phyloP scores from a whole-genome alignment of 75 land plant genomes.

The Cunninghamia lanceolata region DNA sequence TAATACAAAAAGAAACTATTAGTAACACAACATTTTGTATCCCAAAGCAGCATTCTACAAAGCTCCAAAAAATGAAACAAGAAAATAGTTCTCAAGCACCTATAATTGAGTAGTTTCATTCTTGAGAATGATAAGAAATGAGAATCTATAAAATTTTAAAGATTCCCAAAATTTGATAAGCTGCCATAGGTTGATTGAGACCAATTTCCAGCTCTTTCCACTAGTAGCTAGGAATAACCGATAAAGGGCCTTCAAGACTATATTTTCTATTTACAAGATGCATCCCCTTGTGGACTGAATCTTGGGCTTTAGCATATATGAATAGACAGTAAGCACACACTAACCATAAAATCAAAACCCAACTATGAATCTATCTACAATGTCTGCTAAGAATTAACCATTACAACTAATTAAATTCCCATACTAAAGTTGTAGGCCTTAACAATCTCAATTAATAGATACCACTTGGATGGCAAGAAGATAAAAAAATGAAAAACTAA shows the following conservation, averaged over 20 bases:
- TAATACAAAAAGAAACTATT: neutral
- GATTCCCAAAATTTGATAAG: neutral
- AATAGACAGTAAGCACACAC: neutral
- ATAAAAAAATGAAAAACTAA: neutral
- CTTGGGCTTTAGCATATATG: neutral
- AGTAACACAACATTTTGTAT: neutral
- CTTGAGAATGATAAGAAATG: neutral
- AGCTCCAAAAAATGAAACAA: neutral
- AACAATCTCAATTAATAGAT: neutral
- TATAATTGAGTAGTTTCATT: neutral
- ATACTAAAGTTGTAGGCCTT: neutral
- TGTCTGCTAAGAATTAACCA: neutral
- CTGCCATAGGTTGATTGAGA: neutral
- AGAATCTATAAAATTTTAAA: neutral
- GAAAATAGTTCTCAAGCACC: neutral
- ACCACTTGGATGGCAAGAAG: neutral
- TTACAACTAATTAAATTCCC: neutral
- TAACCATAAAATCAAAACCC: neutral
- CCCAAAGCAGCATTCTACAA: neutral
- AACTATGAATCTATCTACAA: neutral
- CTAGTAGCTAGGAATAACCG: too few species aligned
- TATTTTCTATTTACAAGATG: neutral
- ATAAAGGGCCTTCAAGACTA: neutral
- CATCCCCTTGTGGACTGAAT: neutral
- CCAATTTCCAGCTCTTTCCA: neutral